Evolutionary conservation across 2,329 filamentous ascomycete genomes (phyloP).

Genomic region (Didymella pinodella): DNA sequence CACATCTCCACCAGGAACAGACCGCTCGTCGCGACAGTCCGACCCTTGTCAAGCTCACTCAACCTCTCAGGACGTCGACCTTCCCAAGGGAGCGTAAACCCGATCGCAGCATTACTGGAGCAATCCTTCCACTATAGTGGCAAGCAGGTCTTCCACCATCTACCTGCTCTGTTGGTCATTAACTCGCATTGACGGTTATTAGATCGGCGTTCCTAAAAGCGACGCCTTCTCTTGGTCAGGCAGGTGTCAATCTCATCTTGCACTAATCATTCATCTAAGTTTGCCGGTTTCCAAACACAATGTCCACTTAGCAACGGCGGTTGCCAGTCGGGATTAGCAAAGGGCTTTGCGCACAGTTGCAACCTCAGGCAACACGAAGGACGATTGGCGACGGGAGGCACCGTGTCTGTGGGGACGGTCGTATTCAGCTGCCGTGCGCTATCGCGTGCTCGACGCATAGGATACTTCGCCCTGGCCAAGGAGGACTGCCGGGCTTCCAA

Average conservation of each 20-base stretch:
- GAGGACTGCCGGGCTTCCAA: conserved; percentile 15
- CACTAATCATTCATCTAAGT: conserved; percentile 14
- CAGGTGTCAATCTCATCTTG: conserved; percentile 13
- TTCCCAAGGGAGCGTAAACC: conserved; percentile 18
- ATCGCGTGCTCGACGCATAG: conserved; percentile 11
- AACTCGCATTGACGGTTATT: conserved; percentile 8
- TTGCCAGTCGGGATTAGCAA: conserved; percentile 3
- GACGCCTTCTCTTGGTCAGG: conserved; percentile 18
- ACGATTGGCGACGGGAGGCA: conserved; percentile 20
- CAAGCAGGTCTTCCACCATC: conserved; percentile 3
- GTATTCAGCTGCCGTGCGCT: conserved; percentile 8
- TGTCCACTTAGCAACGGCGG: conserved; percentile 12
- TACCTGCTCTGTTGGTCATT: conserved; percentile 16
- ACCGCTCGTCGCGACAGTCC: conserved; percentile 5
- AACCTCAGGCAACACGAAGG: conserved; percentile 6
- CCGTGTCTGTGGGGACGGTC: conserved; percentile 6
- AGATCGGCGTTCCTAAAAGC: background rate
- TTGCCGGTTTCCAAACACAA: background rate
- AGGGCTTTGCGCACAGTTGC: background rate
- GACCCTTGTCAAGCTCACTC: conserved; percentile 3
- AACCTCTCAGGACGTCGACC: conserved; percentile 2
- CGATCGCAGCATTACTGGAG: conserved; percentile 5
- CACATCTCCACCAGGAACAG: background rate
- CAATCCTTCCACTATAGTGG: conserved; percentile 4
- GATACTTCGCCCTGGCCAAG: conserved; percentile 5